A percentile compares a stretch with the other conserved stretches of the same genome.
Evolutionary conservation across 371 early-diverging fungal genomes (phyloP).

Genomic region (Cokeromyces recurvatus): DNA sequence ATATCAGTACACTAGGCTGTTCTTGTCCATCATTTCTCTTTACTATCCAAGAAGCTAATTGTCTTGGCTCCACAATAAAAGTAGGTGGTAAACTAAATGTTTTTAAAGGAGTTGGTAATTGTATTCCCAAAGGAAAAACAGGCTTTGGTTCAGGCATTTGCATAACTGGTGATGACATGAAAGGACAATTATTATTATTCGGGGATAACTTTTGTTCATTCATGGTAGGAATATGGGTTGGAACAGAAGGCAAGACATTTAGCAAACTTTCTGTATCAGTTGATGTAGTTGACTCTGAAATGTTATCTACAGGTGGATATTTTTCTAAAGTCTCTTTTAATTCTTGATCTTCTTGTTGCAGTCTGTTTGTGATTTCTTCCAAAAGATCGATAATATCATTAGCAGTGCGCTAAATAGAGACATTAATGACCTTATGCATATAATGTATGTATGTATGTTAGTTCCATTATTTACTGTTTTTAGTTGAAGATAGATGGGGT

Average conservation of each 20-base stretch:
- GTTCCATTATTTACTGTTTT: slow-evolving; percentile 35
- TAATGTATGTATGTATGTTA: too few relatives aligned
- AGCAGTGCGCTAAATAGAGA: slow-evolving; percentile 21
- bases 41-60: slow-evolving; percentile 39
- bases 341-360: slow-evolving; percentile 14
- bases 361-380: slow-evolving; percentile 9
- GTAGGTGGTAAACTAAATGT: slow-evolving; percentile 23
- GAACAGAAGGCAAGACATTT: slow-evolving; percentile 11
- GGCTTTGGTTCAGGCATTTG: too few relatives aligned
- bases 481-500: slow-evolving; percentile 36
- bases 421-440: slow-evolving; percentile 9
- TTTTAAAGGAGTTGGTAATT: slow-evolving; percentile 16
- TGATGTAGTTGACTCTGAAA: background rate
- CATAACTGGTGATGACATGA: too few relatives aligned
- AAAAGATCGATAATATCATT: slow-evolving; percentile 21
- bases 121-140: too few relatives aligned
- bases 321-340: slow-evolving; percentile 2
- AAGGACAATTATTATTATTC: too few relatives aligned
- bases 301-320: slow-evolving; percentile 6
- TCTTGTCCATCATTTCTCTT: slow-evolving; percentile 7
- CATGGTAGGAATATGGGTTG: slow-evolving; percentile 15
- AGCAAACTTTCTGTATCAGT: background rate
- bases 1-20: slow-evolving; percentile 58
- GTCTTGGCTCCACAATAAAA: slow-evolving; percentile 30
- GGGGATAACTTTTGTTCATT: too few relatives aligned